phyloP scores from a whole-genome alignment of 1,139 yeast species.

The Suhomyces yuchorum region DNA sequence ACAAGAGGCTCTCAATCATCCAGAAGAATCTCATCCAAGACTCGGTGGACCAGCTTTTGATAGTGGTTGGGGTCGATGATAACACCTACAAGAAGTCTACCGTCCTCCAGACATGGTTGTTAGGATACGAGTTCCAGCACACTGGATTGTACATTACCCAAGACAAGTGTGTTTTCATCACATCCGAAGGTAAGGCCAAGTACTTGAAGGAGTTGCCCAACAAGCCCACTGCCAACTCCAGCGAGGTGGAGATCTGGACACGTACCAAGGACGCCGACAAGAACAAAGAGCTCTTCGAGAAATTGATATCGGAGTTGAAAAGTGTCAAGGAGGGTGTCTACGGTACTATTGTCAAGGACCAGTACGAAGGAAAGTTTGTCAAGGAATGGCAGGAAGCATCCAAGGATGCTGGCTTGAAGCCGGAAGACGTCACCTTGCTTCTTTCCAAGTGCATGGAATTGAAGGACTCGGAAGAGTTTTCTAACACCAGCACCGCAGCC shows the following conservation, averaged over 20 bases:
- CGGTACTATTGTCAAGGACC: constrained; percentile 72
- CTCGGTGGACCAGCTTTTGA: constrained; percentile 52
- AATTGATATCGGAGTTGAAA: constrained; percentile 55
- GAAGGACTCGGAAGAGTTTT: constrained; percentile 80
- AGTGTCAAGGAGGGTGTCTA: constrained; percentile 46
- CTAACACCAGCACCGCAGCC: constrained; percentile 67
- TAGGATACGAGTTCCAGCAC: constrained; percentile 95
- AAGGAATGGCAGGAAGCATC: constrained; percentile 74
- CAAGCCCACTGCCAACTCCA: constrained; percentile 39
- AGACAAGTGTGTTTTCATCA: constrained; percentile 64
- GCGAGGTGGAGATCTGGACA: constrained; percentile 66
- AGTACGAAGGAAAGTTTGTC: constrained; percentile 78
- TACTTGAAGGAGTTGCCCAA: constrained; percentile 60
- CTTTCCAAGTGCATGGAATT: constrained; percentile 62
- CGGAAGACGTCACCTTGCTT: constrained; percentile 38
- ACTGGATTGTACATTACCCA: constrained; percentile 72
- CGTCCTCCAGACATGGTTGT: constrained; percentile 85
- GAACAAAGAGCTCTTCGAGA: constrained; percentile 64
- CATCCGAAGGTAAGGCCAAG: constrained; percentile 87
- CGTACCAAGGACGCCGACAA: constrained; percentile 82
- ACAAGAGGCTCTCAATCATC: constrained; percentile 42
- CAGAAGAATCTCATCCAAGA: constrained; percentile 43
- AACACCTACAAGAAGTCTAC: constrained; percentile 91
- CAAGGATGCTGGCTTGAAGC: constrained; percentile 37
- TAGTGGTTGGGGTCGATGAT: constrained; percentile 83